Conservation (phyloP, 768 basidiomycete genomes). For the Pulveroboletus sp. region DNA sequence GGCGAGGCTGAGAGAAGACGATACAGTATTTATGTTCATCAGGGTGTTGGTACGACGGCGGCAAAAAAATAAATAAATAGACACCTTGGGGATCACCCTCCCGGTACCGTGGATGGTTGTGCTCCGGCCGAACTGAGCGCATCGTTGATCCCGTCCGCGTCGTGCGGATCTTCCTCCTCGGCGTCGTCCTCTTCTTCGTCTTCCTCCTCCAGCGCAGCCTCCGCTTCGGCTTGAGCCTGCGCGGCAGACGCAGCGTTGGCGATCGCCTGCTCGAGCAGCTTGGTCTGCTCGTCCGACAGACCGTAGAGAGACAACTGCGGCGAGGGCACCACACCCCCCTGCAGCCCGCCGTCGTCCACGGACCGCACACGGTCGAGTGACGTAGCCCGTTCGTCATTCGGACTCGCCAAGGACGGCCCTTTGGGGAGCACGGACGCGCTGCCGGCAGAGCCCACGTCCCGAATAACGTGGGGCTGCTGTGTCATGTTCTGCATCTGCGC, state of each 20-base stretch:
- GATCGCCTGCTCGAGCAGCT: slow-evolving; percentile 66
- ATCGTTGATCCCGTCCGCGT: slow-evolving; percentile 15
- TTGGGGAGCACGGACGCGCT: slow-evolving; percentile 5
- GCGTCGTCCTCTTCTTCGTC: slow-evolving; percentile 50
- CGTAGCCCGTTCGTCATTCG: slow-evolving; percentile 1
- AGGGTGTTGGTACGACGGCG: slow-evolving; percentile 20
- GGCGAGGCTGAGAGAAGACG: slow-evolving; percentile 10
- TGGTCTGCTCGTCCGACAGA: slow-evolving; percentile 69
- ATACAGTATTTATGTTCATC: slow-evolving; percentile 25
- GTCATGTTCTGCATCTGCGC: slow-evolving; percentile 51
- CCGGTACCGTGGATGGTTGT: slow-evolving; percentile 1
- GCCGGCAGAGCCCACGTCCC: slow-evolving; percentile 1
- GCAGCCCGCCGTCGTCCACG: slow-evolving; percentile 6
- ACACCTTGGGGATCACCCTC: slow-evolving; percentile 19
- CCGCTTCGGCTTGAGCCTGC: slow-evolving; percentile 74
- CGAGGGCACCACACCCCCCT: slow-evolving; percentile 7
- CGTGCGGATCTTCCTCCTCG: slow-evolving; percentile 36
- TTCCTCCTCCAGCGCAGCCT: slow-evolving; percentile 71
- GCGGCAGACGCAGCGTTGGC: slow-evolving; percentile 71
- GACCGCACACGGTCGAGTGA: slow-evolving; percentile 8
- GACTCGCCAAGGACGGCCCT: slow-evolving; percentile 5
- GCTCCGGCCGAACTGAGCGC: slow-evolving; percentile 12
- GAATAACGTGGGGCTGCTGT: slow-evolving; percentile 19
- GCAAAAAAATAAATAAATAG: slow-evolving; percentile 24
- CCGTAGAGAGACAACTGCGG: slow-evolving; percentile 62